Evolutionary conservation across 2,329 filamentous ascomycete species (phyloP), one percentile per base, ranked within the genome.

Genomic region (Verticillium klebahnii): DNA sequence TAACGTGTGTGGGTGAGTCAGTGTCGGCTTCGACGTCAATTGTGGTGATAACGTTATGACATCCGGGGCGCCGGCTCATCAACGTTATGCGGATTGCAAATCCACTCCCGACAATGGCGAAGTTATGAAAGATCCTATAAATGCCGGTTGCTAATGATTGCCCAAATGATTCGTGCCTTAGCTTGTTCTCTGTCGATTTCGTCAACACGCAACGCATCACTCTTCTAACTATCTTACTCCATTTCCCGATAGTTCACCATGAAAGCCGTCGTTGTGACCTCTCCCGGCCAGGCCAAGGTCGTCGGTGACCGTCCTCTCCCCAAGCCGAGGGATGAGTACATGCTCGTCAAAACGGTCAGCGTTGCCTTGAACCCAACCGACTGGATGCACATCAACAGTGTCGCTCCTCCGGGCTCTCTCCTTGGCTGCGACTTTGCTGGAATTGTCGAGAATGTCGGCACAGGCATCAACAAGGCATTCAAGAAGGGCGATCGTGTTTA

Each of bases 351-450:
- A 55, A 70, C 71, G 60, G 65, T 63, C 25, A 68, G 71, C 15
- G 67, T 75, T 7, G 71, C 70, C 15, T 65, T 75, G 19, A 75
- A 74, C 71, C 62, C 69, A 64, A 61, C 73, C 5, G 72, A 76
- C 63, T 70, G 68, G 55, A 74, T 75, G 65, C 66, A 64, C 57
- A 56, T 37, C 4, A 56, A 54, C 9, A 37, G 58, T n/a, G 55
- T 64, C 29, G 3, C 36, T 17, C 17, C 23, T 25, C 23, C 40
- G 11, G 69, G 69, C 17, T 29, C 62, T 39, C 64, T 66, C 29
- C 58, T 73, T 39, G 80, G 80, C n/a, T 79, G 75, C 60, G 81
- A 83, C 67, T 83, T 77, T 60, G 75, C 77, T 32, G 81, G 82
- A 45, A 67, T 78, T 15, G 76, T 84, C 2, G 75, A 80, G 40